Evolutionary conservation across 768 basidiomycete species (phyloP), one percentile per base, ranked within the genome.

Genomic region (Amanita brunnescens): DNA sequence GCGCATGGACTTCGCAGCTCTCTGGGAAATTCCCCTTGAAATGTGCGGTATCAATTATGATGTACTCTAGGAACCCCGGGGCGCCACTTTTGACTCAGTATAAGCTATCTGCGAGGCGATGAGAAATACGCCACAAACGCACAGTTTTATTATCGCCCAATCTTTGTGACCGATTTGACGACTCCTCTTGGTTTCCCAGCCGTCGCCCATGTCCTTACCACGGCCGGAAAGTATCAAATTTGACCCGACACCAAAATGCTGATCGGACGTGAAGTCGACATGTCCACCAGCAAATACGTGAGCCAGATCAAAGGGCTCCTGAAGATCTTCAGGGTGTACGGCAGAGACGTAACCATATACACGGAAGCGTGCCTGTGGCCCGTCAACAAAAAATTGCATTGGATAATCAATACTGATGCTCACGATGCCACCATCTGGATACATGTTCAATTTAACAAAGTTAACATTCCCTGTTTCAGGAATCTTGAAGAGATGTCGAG

Each of bases 1-100:
- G 67, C 12, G 80, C 91, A 62, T 87, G 83, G 16, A 94, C 60
- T 59, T 92, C 89, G 62, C 85, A 88, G 54, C 83, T 85, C 59
- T 91, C 85, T 8, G 95, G 95, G 62, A 89, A 97, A 65, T 97
- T 97, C 20, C 95, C 96, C 64, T 88, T 91, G 70, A 96, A 98
- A 70, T 94, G 85, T 3, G 86, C 82, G 0, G 96, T 98, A 66
- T 99, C 96, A 57, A 99, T 83, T 59, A 94, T 90, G 24, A 83
- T 80, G 33, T 79, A 71, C 53, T 85, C 79, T n/a, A 96, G 73
- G 49, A 75, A 69, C 7, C 90, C 88, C 13, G 85, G 71, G 42
- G 79, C 74, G 41, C 88, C 93, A 7, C 92, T 93, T 49, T 10
- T n/a, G n/a, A 50, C 47, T 33, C 35, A 49, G 34, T 47, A 39